Percentiles rank a stretch among this genome's conserved stretches.
phyloP scores from a whole-genome alignment of 768 basidiomycete species.

The Lenzites betulinus region DNA sequence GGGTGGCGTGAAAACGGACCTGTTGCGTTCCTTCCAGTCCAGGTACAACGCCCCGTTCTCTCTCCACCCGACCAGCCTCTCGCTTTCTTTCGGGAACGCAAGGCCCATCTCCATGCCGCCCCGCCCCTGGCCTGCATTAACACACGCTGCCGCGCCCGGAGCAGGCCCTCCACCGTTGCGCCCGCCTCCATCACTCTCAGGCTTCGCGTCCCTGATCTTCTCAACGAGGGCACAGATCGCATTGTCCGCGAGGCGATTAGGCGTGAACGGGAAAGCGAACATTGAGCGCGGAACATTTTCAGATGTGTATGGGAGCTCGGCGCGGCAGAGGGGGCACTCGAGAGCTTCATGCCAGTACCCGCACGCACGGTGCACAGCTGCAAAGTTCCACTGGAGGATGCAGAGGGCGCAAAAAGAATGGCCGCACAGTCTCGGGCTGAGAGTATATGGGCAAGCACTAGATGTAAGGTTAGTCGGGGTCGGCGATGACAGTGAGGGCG shows the following conservation, averaged over 20 bases:
- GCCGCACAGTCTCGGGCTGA: slow-evolving; percentile 59
- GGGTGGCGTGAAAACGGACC: slow-evolving; percentile 37
- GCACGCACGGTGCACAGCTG: slow-evolving; percentile 61
- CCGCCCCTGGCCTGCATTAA: slow-evolving; percentile 17
- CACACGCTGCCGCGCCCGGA: not conserved
- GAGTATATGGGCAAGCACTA: slow-evolving; percentile 56
- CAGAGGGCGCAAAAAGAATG: slow-evolving; percentile 71
- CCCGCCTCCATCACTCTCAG: not conserved
- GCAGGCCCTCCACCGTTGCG: not conserved
- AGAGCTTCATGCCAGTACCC: slow-evolving; percentile 69
- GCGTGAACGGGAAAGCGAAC: slow-evolving; percentile 61
- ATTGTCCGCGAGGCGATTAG: slow-evolving; percentile 57
- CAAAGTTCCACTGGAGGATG: slow-evolving; percentile 70
- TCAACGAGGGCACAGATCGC: slow-evolving; percentile 55
- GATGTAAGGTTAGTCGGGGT: not conserved
- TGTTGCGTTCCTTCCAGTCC: slow-evolving; percentile 63
- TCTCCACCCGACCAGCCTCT: slow-evolving; percentile 43
- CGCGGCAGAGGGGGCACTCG: slow-evolving; percentile 69
- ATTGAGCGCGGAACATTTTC: slow-evolving; percentile 52
- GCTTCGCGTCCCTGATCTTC: slow-evolving; percentile 35
- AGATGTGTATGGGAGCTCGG: slow-evolving; percentile 49
- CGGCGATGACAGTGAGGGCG: not conserved
- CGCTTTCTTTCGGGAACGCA: not conserved
- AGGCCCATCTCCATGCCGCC: slow-evolving; percentile 35
- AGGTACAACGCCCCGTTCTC: slow-evolving; percentile 49